These are phyloP conservation scores for Penicillium polonicum DNA, from an alignment of 2,329 filamentous ascomycete species.

Conservation along the genomic window DNA sequence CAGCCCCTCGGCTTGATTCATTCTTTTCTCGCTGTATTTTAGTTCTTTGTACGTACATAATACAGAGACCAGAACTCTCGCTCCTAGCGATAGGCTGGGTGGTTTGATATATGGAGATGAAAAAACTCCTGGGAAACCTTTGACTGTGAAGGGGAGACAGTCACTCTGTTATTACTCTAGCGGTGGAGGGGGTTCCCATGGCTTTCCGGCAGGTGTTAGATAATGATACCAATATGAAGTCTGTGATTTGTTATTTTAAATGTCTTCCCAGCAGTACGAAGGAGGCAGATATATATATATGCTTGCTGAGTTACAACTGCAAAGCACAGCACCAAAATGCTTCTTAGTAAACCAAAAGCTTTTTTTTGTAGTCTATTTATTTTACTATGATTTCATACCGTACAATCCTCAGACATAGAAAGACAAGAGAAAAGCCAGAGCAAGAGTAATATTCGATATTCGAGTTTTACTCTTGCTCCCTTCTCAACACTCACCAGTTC, in stretches of 20 bases:
- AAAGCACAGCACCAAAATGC: neutral
- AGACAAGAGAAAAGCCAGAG: neutral
- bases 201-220: conserved; percentile 27
- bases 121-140: neutral
- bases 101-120: conserved; percentile 13
- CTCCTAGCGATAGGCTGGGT: conserved; percentile 6
- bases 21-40: conserved; percentile 25
- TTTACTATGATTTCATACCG: neutral
- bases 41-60: conserved; percentile 27
- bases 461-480: neutral
- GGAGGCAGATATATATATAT: neutral
- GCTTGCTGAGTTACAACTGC: neutral
- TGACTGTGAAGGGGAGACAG: neutral
- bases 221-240: conserved; percentile 32
- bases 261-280: neutral
- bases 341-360: neutral
- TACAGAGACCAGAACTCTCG: conserved; percentile 11
- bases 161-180: conserved; percentile 15
- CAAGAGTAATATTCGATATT: neutral
- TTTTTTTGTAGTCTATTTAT: neutral
- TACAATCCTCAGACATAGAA: neutral
- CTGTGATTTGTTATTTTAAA: conserved; percentile 11
- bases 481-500: conserved; percentile 62
- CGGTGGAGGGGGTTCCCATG: conserved; percentile 20
- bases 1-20: conserved; percentile 34